A percentile compares a stretch with the other conserved stretches of the same genome.
Conservation (phyloP, 208 protist species). For the Novymonas esmeraldas region DNA sequence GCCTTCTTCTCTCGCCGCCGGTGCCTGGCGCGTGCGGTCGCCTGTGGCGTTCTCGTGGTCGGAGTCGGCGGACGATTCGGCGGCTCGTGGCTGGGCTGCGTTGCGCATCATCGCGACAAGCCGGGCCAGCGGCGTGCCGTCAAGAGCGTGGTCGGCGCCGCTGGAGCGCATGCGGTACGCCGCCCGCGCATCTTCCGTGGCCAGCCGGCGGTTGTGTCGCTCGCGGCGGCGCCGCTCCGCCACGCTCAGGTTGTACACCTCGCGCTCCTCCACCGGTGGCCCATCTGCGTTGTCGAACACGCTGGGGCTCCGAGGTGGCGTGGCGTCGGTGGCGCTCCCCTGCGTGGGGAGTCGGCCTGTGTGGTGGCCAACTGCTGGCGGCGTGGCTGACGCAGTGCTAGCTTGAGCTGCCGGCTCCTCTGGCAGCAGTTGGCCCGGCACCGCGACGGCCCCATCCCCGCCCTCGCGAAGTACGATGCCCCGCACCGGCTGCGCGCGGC, state of each 20-base stretch:
- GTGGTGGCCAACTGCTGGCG: neutral
- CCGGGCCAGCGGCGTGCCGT: slow-evolving; percentile 17
- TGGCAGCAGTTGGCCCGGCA: neutral
- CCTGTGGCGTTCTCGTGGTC: neutral
- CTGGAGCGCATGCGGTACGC: neutral
- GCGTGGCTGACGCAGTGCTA: no score
- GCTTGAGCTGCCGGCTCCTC: neutral
- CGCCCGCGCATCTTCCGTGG: neutral
- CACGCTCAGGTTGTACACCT: no score
- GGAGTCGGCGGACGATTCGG: neutral
- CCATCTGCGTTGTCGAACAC: neutral
- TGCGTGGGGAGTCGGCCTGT: neutral
- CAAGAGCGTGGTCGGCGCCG: neutral
- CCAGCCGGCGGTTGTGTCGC: no score
- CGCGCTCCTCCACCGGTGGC: no score
- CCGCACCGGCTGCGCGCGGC: neutral
- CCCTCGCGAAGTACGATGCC: slow-evolving; percentile 13
- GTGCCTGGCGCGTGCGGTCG: neutral
- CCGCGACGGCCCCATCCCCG: neutral
- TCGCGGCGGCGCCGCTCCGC: no score
- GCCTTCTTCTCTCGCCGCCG: neutral
- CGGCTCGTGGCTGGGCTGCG: neutral
- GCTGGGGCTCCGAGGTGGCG: neutral
- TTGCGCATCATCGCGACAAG: neutral
- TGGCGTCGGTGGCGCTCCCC: neutral